Evolutionary conservation across 2,329 filamentous ascomycete genomes (phyloP).

Genomic region (Didymosphaeria variabile): DNA sequence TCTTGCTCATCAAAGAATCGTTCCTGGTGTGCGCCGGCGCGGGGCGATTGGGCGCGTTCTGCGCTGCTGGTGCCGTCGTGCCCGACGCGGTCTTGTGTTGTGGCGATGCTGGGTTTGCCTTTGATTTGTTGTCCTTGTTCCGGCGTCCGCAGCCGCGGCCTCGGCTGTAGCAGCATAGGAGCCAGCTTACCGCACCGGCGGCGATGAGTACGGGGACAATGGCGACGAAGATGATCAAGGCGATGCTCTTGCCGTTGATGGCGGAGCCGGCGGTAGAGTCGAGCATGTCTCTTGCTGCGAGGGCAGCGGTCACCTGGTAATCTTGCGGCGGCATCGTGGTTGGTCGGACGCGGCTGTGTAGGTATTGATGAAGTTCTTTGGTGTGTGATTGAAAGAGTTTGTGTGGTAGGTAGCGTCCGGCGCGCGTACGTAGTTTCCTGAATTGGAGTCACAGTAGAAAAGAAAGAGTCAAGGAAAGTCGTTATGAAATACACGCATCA

Average conservation of each 20-base stretch:
- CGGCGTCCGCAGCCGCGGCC: neutral
- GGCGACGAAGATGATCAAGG: conserved; percentile 35
- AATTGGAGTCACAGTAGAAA: neutral
- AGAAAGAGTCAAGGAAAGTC: neutral
- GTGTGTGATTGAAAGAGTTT: neutral
- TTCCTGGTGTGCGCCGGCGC: neutral
- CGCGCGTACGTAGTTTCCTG: neutral
- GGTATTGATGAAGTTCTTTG: neutral
- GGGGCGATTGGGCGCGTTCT: neutral
- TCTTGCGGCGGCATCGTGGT: conserved; percentile 14
- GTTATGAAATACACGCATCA: neutral
- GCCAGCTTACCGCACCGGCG: conserved; percentile 36
- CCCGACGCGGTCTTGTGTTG: neutral
- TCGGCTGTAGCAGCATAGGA: conserved; percentile 24
- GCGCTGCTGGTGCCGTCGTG: neutral
- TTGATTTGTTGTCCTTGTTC: neutral
- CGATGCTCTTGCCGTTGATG: conserved; percentile 26
- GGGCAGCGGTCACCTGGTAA: conserved; percentile 26
- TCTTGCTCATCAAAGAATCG: neutral
- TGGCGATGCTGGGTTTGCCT: neutral
- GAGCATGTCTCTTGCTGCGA: conserved; percentile 27
- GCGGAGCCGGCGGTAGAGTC: conserved; percentile 23
- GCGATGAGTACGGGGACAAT: conserved; percentile 36
- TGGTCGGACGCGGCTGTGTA: neutral
- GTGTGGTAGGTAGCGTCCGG: neutral